phyloP scores from a whole-genome alignment of 441 rosid genomes.

The Croton laevigatus region DNA sequence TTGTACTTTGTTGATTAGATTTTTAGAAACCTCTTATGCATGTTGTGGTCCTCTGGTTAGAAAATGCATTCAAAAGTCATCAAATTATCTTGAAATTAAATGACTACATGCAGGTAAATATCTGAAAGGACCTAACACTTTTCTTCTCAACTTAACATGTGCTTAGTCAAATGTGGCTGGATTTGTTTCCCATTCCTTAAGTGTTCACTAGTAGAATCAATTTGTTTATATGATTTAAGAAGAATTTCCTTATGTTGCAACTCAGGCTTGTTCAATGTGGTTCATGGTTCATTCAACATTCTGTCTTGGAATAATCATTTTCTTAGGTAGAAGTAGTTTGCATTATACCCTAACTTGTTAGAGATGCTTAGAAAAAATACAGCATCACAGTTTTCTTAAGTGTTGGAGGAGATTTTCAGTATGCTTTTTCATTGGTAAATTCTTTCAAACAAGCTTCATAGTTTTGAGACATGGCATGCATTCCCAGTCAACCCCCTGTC shows the following conservation, averaged over 20 bases:
- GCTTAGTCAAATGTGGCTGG: no score
- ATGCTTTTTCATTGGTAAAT: not conserved
- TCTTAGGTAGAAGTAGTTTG: not conserved
- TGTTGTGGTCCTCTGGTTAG: not conserved
- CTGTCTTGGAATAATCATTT: not conserved
- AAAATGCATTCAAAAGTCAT: no score
- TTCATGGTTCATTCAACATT: not conserved
- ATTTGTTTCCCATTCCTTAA: no score
- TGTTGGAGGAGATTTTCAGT: not conserved
- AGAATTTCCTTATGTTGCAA: not conserved
- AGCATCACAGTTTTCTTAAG: no score
- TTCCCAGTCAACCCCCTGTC: not conserved
- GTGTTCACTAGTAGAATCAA: no score
- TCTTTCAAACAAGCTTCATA: no score
- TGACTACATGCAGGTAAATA: no score
- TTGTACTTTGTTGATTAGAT: constrained; percentile 6
- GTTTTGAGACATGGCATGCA: not conserved
- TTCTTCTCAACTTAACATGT: no score
- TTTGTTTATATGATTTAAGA: no score
- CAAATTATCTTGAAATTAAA: no score
- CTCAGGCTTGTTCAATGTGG: not conserved
- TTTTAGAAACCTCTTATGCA: not conserved
- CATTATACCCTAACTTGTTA: not conserved
- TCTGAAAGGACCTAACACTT: no score
- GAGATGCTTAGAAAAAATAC: not conserved